Evolutionary conservation across 1,284 basidiomycete species (phyloP), one percentile per base, ranked within the genome.

Genomic region (Prillingera fragicola): DNA sequence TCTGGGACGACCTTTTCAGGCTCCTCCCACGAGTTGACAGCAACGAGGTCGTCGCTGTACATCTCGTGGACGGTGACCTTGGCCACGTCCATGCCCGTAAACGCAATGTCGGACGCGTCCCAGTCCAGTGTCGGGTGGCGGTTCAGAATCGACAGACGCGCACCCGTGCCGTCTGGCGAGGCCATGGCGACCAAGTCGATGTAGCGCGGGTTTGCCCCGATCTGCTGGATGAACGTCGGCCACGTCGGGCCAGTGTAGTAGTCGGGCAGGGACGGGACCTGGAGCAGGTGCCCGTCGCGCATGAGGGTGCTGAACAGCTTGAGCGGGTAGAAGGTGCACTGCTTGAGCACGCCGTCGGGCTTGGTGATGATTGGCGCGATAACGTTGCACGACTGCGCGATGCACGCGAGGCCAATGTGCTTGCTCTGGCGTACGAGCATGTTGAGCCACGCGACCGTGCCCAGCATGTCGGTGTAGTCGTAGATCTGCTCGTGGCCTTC

Each of bases 341-440:
- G 65, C 29, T 54, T 54, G 9, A 64, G 45, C 18, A 66, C 34
- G 1, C 60, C 63, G 23, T 48, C 48, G 1, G 62, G 56, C 8
- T 39, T 53, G 8, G 64, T 67, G 57, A 65, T 62, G 19, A 68
- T 24, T 0, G 67, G 65, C 1, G 65, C 59, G 32, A 69, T 69
- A 3, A 67, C 66, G 42, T 67, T 69, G 52, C 64, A 76, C 24
- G 67, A 77, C 72, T 83, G 81, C 1, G 81, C 80, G 35, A 82
- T 75, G 56, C 80, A 82, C 0, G 80, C 80, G 40, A 82, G 79
- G 41, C 77, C 77, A 33, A 82, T 76, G 21, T 80, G 70, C 54
- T 80, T 76, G 7, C 77, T 75, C 45, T 82, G 80, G 15, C 80
- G 72, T 14, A 82, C 75, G 47, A 83, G 78, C 12, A 81, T 74